Evolutionary conservation across 2,329 filamentous ascomycete genomes (phyloP), one percentile per base, ranked within the genome.

Genomic region (Arthrobotrys conoides): DNA sequence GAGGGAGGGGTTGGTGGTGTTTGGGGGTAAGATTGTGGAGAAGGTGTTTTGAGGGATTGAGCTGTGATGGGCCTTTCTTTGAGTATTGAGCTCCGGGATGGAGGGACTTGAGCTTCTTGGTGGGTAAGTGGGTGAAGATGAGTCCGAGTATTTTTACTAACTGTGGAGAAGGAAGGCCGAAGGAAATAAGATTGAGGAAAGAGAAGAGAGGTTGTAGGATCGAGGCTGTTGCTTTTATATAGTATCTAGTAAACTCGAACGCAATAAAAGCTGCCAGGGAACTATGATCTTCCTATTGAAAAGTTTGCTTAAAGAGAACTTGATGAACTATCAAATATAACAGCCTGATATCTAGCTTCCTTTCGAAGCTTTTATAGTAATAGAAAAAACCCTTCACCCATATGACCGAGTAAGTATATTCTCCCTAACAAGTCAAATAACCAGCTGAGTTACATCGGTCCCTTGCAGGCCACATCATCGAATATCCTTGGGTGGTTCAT

Each of bases 131-230:
- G 4, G 24, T 49, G 27, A 38, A 36, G 36, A 48, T 12, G 12
- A 49, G 36, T 48, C 41, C 51, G 22, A 69, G 66, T 59, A 69
- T 69, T 24, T 69, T 55, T 6, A 16, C 36, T 61, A 61, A 36
- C 10, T 24, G 5, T 61, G 14, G n/a, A 44, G 22, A 44, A 20
- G 20, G 6, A 24, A 1, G n/a, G n/a, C 2, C 1, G 16, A 57
- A 20, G 18, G 12, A 3, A 30, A 33, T 30, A 55, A 57, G 14
- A 68, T n/a, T n/a, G n/a, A n/a, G n/a, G 33, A 24, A 22, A 49
- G 41, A 18, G 46, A 20, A 22, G 36, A 38, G 27, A 38, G 41
- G 6, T 20, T 57, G 10, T 9, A 38, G 12, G 12, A 38, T 16
- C 38, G 38, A 41, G 38, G 38, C 33, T 38, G n/a, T n/a, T 65